phyloP scores from a whole-genome alignment of 345 rosid genomes.

The Nephelium lappaceum region DNA sequence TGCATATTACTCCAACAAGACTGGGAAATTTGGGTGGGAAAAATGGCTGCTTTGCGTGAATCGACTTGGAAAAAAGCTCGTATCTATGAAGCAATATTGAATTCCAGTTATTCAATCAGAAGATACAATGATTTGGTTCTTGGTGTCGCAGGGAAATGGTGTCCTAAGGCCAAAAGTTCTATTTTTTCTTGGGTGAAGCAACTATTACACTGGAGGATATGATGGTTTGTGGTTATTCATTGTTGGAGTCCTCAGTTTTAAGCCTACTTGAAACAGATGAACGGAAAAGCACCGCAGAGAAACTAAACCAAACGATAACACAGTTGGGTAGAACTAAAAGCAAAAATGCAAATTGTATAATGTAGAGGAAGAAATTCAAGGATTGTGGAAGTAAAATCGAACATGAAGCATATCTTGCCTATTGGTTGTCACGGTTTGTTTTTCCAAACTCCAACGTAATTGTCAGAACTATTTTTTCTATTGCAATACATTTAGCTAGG shows the following conservation, averaged over 20 bases:
- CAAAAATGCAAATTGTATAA: not conserved
- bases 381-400: conserved; percentile 30
- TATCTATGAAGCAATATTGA: conserved; percentile 46
- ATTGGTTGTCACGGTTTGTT: conserved; percentile 42
- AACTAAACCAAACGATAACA: conserved; percentile 11
- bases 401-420: conserved; percentile 49
- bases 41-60: conserved; percentile 36
- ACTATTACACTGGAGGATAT: conserved; percentile 54
- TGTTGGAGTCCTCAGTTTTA: conserved; percentile 45
- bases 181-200: conserved; percentile 63
- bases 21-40: conserved; percentile 50
- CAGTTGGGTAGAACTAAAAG: not conserved
- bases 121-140: conserved; percentile 36
- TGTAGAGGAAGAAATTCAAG: conserved; percentile 34
- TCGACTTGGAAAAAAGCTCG: conserved; percentile 48
- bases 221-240: too few relatives aligned
- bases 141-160: conserved; percentile 52
- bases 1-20: conserved; percentile 36
- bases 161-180: conserved; percentile 48
- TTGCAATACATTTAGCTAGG: conserved; percentile 40
- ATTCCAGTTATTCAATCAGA: conserved; percentile 35
- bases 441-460: conserved; percentile 1
- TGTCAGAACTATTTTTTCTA: conserved; percentile 8
- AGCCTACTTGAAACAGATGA: conserved; percentile 23
- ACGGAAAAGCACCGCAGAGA: conserved; percentile 18